Conservation (phyloP, 768 basidiomycete species). For the Xanthoconium stramineum region DNA sequence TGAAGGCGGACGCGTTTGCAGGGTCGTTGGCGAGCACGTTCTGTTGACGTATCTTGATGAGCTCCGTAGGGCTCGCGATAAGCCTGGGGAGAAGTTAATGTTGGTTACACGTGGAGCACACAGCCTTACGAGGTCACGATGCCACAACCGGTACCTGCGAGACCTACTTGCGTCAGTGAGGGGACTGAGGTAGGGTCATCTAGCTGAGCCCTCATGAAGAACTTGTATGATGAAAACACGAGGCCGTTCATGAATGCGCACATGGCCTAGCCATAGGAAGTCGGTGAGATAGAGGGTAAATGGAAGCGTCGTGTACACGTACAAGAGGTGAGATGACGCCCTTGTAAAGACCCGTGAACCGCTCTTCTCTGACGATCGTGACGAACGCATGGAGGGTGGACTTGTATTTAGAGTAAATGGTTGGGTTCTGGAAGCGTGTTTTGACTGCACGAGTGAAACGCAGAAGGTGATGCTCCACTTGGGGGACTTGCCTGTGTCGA, state of each 20-base stretch:
- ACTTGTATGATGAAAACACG: constrained; percentile 81
- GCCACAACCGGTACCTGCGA: constrained; percentile 81
- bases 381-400: constrained; percentile 63
- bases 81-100: constrained; percentile 39
- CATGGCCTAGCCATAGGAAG: constrained; percentile 44
- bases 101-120: constrained; percentile 4
- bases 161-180: constrained; percentile 63
- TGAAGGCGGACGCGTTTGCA: constrained; percentile 43
- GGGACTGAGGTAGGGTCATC: constrained; percentile 47
- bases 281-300: not conserved
- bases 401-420: constrained; percentile 51
- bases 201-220: constrained; percentile 68
- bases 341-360: constrained; percentile 65
- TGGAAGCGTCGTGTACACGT: constrained; percentile 17
- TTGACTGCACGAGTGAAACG: constrained; percentile 50
- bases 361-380: constrained; percentile 70
- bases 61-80: constrained; percentile 79
- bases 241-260: constrained; percentile 80
- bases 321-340: constrained; percentile 82
- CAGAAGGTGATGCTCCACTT: not conserved
- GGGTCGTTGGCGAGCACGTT: constrained; percentile 36
- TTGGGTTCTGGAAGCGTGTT: constrained; percentile 73
- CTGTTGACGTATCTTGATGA: constrained; percentile 86
- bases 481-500: constrained; percentile 56
- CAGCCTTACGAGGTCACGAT: constrained; percentile 67